These are phyloP conservation scores for Diplodia intermedia DNA, from an alignment of 2,329 filamentous ascomycete genomes.

Conservation along the genomic window DNA sequence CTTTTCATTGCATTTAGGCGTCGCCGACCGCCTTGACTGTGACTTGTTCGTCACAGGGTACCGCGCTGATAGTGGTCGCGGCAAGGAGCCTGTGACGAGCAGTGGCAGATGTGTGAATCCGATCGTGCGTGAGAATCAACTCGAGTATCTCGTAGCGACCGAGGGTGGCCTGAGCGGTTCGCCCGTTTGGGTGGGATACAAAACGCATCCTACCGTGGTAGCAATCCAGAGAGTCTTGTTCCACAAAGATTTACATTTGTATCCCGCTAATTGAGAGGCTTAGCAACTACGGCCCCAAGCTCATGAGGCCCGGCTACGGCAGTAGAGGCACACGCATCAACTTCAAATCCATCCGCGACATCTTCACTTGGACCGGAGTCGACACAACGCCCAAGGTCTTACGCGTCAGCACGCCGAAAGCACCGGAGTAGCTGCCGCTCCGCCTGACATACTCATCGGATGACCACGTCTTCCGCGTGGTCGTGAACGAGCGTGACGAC, in stretches of 20 bases:
- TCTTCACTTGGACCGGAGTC: neutral
- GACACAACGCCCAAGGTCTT: neutral
- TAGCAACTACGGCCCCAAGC: neutral
- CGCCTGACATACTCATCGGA: neutral
- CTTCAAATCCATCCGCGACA: neutral
- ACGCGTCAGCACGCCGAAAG: neutral
- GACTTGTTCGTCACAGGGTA: neutral
- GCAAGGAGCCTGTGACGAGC: neutral
- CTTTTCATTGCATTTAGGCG: neutral
- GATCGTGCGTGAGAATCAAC: neutral
- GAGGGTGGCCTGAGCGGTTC: neutral
- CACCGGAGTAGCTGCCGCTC: neutral
- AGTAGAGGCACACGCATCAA: neutral
- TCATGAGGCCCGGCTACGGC: neutral
- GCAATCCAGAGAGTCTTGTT: neutral
- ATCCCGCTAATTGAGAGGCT: neutral
- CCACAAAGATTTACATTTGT: too few relatives aligned
- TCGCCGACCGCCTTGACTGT: neutral
- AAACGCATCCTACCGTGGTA: neutral
- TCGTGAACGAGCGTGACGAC: neutral
- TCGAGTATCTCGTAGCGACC: neutral
- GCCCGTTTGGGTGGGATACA: neutral
- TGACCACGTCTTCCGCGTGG: neutral
- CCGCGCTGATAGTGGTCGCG: too few relatives aligned
- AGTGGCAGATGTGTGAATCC: neutral